A percentile compares a stretch with the other conserved stretches of the same genome.
Conservation (phyloP, 139 green algal species). For the Chlamydomonas eustigma region DNA sequence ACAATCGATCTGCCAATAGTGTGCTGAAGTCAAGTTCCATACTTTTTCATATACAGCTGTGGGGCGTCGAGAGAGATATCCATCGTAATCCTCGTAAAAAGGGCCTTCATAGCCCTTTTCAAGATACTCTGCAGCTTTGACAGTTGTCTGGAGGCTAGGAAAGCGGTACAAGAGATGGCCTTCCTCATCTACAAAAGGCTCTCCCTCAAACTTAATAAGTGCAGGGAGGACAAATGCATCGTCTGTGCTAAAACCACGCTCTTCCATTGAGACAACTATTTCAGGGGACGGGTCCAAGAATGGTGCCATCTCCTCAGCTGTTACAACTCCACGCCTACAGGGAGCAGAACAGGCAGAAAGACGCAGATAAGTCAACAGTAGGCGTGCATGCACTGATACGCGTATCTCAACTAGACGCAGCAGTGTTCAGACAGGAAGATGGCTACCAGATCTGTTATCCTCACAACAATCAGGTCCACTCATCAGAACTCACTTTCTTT, state of each 20-base stretch:
- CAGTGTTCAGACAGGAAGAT: too few relatives aligned
- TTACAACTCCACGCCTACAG: conserved; percentile 84
- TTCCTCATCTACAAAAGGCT: conserved; percentile 72
- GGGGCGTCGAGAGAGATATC: not conserved
- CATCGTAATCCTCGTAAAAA: not conserved
- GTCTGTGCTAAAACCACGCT: conserved; percentile 20
- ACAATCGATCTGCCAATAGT: conserved; percentile 44
- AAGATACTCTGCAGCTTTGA: too few relatives aligned
- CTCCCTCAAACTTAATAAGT: conserved; percentile 77
- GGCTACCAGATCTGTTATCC: too few relatives aligned
- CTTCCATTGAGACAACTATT: not conserved
- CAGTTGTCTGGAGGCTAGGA: conserved; percentile 70
- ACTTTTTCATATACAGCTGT: conserved; percentile 10
- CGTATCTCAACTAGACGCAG: too few relatives aligned
- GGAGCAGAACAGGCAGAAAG: not conserved
- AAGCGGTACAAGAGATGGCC: conserved; percentile 92
- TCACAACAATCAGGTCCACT: too few relatives aligned
- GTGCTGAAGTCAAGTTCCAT: conserved; percentile 52
- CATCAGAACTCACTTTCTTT: not conserved
- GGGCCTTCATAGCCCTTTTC: too few relatives aligned
- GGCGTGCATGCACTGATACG: too few relatives aligned
- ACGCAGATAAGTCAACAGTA: too few relatives aligned
- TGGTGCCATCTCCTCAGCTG: conserved; percentile 91
- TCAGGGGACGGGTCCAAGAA: conserved; percentile 71
- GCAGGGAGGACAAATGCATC: conserved; percentile 84